phyloP scores from a whole-genome alignment of 1,284 basidiomycete genomes.

The Apiotrichum porosum region DNA sequence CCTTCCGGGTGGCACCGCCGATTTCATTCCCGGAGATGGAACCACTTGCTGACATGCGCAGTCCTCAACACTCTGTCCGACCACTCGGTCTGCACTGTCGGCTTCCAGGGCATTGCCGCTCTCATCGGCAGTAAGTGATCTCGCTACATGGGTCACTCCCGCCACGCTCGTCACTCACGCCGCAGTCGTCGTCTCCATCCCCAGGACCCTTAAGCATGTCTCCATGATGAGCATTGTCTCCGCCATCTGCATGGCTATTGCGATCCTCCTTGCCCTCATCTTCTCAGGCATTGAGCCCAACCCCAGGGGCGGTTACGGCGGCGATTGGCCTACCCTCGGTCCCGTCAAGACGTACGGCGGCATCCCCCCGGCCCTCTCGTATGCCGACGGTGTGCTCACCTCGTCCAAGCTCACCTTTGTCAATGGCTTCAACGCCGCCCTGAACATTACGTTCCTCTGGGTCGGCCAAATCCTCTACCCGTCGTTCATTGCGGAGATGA shows the following conservation, averaged over 20 bases:
- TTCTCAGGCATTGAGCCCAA: slow-evolving; percentile 55
- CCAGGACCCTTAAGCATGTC: slow-evolving; percentile 56
- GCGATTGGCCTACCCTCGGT: slow-evolving; percentile 36
- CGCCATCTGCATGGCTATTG: slow-evolving; percentile 57
- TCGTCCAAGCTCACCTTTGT: slow-evolving; percentile 56
- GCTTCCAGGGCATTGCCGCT: slow-evolving; percentile 54
- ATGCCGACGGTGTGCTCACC: slow-evolving; percentile 32
- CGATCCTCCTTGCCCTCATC: slow-evolving; percentile 56
- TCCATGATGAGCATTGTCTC: slow-evolving; percentile 46
- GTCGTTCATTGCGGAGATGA: slow-evolving; percentile 51
- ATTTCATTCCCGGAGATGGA: too few relatives aligned
- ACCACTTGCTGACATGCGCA: slow-evolving; percentile 3
- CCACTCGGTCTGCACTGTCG: slow-evolving; percentile 57
- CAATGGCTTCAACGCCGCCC: slow-evolving; percentile 50
- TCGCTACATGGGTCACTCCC: slow-evolving; percentile 8
- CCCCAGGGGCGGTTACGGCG: slow-evolving; percentile 39
- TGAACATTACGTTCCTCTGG: slow-evolving; percentile 57
- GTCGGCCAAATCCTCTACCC: slow-evolving; percentile 58
- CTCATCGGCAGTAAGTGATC: slow-evolving; percentile 37
- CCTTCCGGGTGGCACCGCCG: too few relatives aligned
- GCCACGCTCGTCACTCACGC: neutral
- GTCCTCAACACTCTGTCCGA: slow-evolving; percentile 59
- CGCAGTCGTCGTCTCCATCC: slow-evolving; percentile 56
- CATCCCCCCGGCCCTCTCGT: slow-evolving; percentile 34
- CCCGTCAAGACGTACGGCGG: slow-evolving; percentile 32